Percentiles rank a stretch among this genome's conserved stretches.
Conservation (phyloP, 2,329 filamentous ascomycete species). For the Calonectria montana region DNA sequence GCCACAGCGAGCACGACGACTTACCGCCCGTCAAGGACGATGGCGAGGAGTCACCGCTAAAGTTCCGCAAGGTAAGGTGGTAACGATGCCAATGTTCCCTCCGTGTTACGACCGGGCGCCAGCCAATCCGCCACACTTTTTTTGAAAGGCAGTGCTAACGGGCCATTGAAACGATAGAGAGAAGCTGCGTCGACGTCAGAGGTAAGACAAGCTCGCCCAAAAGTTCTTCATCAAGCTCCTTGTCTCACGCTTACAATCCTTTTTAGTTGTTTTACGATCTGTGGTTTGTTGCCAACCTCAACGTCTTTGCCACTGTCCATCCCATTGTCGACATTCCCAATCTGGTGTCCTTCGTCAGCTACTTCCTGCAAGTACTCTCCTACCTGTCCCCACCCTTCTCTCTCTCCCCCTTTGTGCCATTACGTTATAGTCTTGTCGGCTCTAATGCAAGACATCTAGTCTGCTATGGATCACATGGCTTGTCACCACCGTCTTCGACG, state of each 20-base stretch:
- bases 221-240: background rate
- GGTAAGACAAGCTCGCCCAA: background rate
- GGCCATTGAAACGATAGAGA: background rate
- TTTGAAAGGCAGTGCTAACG: background rate
- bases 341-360: constrained; percentile 10
- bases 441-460: constrained; percentile 2
- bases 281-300: constrained; percentile 27
- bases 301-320: constrained; percentile 22
- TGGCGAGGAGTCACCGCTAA: constrained; percentile 9
- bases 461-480: constrained; percentile 25
- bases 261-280: constrained; percentile 22
- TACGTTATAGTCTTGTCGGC: background rate
- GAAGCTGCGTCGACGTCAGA: constrained; percentile 16
- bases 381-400: background rate
- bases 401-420: background rate
- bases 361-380: background rate
- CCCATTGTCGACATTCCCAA: constrained; percentile 17
- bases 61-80: constrained; percentile 6
- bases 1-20: background rate
- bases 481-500: constrained; percentile 18
- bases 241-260: background rate
- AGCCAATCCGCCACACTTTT: background rate
- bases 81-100: background rate
- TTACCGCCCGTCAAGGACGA: background rate
- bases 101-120: background rate